Base-by-base conservation (phyloP, 805 yeast species). In the Hanseniaspora jakobsenii region DNA sequence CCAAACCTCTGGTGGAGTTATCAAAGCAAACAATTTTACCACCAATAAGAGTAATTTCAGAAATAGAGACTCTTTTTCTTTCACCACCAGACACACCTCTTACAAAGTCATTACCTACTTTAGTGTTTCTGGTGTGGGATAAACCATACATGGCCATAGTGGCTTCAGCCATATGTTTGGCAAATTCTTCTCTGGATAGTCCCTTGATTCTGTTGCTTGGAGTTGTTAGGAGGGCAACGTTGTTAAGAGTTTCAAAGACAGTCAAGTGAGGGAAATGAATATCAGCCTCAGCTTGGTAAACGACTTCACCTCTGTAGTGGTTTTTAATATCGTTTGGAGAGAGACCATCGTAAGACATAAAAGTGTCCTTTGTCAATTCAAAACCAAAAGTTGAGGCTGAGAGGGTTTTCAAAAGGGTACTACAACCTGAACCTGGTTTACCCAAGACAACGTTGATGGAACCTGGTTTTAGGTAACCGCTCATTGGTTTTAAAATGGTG, bases 81-180 rank as follows among this genome's bases (percentile, higher is more conserved):
- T 78, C 81, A 64, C 84, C 85, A 58, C 84, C 85, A 23, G 82
- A 77, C 36, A 78, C 75, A 61, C 85, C 85, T 57, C 82, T 69
- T 24, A 77, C 73, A 38, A 70, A 67, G 50, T 77, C 81, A 52
- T 73, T 70, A 55, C 85, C 84, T 38, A 78, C 83, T 46, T 73
- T 67, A 23, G 84, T 78, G 55, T 76, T 65, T 51, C 69, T 66
- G 12, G 81, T 76, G 55, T 78, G 83, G 7, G 58, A 52, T 34
- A 64, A 51, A 43, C 73, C 73, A 51, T 68, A 71, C 32, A 73
- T 69, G 16, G 73, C 75, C 75, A 71, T 68, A 45, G 61, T 62
- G 8, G 73, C 74, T 16, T 68, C 71, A 6, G 75, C 65, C 57
- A 71, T 54, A 50, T 70, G 72, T 37, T 59, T 54, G 17, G 75